Conservation (phyloP, 2,329 filamentous ascomycete species). For the Colletotrichum sp. region DNA sequence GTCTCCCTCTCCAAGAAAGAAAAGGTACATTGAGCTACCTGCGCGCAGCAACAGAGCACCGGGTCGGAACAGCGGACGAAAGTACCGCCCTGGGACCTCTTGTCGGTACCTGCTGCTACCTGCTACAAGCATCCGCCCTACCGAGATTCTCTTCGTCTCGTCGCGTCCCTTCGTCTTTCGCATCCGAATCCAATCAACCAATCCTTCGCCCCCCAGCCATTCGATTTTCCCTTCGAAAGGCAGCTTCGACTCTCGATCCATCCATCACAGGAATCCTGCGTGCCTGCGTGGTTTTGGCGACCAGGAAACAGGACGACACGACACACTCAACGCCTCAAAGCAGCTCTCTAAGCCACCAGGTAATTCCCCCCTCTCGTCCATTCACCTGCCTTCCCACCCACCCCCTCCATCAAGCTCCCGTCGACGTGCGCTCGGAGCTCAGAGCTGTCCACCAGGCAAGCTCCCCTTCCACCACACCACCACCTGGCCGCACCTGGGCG, state of each 20-base stretch:
- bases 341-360: not conserved
- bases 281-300: not conserved
- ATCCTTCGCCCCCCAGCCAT: constrained; percentile 11
- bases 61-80: not conserved
- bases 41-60: not conserved
- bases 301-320: not conserved
- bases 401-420: not conserved
- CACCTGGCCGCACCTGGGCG: constrained; percentile 3
- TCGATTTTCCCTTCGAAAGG: not conserved
- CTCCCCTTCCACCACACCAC: not conserved
- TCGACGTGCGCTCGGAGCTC: not conserved
- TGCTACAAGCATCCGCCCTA: not conserved
- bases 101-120: not conserved
- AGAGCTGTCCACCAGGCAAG: not conserved
- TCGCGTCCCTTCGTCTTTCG: not conserved
- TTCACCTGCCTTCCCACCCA: not conserved
- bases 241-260: not conserved
- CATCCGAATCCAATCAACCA: not conserved
- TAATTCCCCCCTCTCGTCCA: not conserved
- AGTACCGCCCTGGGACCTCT: not conserved
- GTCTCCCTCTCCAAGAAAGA: not conserved
- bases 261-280: not conserved
- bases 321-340: constrained; percentile 17
- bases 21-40: not conserved
- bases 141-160: constrained; percentile 9